phyloP scores from a whole-genome alignment of 31 red algal genomes.

The Asparagopsis taxiformis region DNA sequence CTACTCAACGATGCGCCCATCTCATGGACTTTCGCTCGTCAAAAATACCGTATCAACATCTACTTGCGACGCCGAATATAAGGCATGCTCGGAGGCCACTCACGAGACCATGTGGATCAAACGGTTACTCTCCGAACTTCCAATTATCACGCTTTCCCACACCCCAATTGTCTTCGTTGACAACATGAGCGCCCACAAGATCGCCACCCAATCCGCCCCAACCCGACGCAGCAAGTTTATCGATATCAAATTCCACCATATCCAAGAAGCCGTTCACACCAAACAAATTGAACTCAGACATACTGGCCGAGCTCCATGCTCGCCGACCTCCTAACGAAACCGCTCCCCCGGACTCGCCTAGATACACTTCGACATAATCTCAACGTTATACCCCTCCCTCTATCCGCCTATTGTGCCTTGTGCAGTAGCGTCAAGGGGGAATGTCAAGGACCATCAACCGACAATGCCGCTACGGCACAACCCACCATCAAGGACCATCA shows the following conservation, averaged over 20 bases:
- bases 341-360: too few species aligned
- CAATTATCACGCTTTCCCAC: background rate
- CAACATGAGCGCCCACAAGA: background rate
- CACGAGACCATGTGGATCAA: background rate
- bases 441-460: too few species aligned
- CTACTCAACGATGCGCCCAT: background rate
- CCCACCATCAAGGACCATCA: too few species aligned
- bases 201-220: background rate
- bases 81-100: background rate
- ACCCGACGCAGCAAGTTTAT: background rate
- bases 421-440: too few species aligned
- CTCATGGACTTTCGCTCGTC: background rate
- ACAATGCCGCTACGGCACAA: too few species aligned
- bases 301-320: background rate
- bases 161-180: background rate
- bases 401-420: too few species aligned
- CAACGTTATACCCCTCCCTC: too few species aligned
- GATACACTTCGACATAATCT: too few species aligned
- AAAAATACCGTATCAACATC: background rate
- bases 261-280: background rate
- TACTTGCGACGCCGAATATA: constrained; percentile 6
- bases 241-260: background rate
- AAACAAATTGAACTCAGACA: background rate
- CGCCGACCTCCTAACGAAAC: background rate
- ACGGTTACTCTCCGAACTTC: constrained; percentile 14